Conservation (phyloP, 139 green algal genomes). For the Chlorella sp. region DNA sequence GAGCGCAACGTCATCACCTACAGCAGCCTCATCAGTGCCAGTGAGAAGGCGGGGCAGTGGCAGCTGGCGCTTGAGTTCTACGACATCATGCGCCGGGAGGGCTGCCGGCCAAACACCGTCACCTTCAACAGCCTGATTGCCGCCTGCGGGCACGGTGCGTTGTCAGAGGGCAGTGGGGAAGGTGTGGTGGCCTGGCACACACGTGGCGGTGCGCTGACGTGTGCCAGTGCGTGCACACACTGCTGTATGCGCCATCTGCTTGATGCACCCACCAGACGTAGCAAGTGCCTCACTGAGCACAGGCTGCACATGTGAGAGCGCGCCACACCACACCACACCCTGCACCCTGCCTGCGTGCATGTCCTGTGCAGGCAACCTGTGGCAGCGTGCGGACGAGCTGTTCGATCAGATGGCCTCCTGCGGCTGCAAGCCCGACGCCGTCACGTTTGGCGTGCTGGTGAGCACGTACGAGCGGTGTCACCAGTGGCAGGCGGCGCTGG, state of each 20-base stretch:
- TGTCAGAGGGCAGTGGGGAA: neutral
- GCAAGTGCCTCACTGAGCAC: no score
- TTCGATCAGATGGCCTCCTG: slow-evolving; percentile 70
- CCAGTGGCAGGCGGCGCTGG: slow-evolving; percentile 40
- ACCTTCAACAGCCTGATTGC: slow-evolving; percentile 88
- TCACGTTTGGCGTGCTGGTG: slow-evolving; percentile 74
- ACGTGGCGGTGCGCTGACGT: no score
- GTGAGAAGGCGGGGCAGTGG: slow-evolving; percentile 40
- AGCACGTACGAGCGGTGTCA: slow-evolving; percentile 52
- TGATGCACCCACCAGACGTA: no score
- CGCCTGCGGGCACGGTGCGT: slow-evolving; percentile 49
- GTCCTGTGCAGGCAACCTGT: slow-evolving; percentile 54
- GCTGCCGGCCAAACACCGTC: slow-evolving; percentile 75
- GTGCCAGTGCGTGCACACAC: no score
- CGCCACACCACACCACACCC: no score
- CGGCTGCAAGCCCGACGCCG: slow-evolving; percentile 61
- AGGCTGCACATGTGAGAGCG: no score
- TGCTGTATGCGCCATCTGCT: no score
- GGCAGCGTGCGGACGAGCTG: slow-evolving; percentile 68
- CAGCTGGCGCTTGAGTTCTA: slow-evolving; percentile 71
- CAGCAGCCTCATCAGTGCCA: slow-evolving; percentile 46
- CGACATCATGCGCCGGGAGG: slow-evolving; percentile 54
- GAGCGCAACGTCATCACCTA: slow-evolving; percentile 76
- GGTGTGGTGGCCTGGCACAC: neutral
- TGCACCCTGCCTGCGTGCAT: no score